A percentile compares a stretch with the other conserved stretches of the same genome.
phyloP scores from a whole-genome alignment of 2,329 filamentous ascomycete species.

The Endoconidiophora polonica region DNA sequence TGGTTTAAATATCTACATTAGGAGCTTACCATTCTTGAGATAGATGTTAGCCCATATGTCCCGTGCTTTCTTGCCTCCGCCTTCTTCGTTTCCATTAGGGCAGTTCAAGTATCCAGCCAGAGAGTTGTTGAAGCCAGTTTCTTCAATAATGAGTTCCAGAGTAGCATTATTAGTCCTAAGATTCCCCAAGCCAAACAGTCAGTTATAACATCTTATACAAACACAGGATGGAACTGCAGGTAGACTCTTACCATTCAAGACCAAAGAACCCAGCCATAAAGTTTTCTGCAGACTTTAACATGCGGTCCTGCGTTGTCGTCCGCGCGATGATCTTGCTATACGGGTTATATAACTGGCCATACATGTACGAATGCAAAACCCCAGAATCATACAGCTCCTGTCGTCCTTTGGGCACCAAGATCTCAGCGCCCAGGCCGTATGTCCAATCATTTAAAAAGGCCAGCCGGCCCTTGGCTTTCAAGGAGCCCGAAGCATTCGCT shows the following conservation, averaged over 20 bases:
- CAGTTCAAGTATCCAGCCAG: slow-evolving; percentile 52
- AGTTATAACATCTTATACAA: not conserved
- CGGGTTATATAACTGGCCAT: slow-evolving; percentile 53
- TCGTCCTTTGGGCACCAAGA: slow-evolving; percentile 55
- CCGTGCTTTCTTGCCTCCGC: slow-evolving; percentile 35
- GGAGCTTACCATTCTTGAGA: slow-evolving; percentile 35
- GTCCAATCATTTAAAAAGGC: slow-evolving; percentile 52
- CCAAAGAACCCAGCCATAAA: slow-evolving; percentile 69
- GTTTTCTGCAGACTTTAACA: slow-evolving; percentile 62
- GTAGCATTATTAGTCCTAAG: slow-evolving; percentile 48
- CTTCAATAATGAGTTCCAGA: slow-evolving; percentile 56
- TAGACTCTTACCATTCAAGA: slow-evolving; percentile 37
- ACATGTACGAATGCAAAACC: slow-evolving; percentile 55
- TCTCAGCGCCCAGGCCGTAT: slow-evolving; percentile 52
- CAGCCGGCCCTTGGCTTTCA: slow-evolving; percentile 41
- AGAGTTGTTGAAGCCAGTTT: slow-evolving; percentile 48
- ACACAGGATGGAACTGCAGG: not conserved
- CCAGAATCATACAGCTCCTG: slow-evolving; percentile 55
- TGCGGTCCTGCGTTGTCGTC: slow-evolving; percentile 62
- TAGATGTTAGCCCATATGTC: slow-evolving; percentile 47
- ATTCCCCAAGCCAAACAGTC: not conserved
- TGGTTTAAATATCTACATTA: not conserved
- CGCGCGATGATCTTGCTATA: slow-evolving; percentile 56
- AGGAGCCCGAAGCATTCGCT: slow-evolving; percentile 32
- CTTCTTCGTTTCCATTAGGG: slow-evolving; percentile 38